Evolutionary conservation across 2,329 filamentous ascomycete species (phyloP), one percentile per base, ranked within the genome.

Genomic region (Xylariaceae sp.): DNA sequence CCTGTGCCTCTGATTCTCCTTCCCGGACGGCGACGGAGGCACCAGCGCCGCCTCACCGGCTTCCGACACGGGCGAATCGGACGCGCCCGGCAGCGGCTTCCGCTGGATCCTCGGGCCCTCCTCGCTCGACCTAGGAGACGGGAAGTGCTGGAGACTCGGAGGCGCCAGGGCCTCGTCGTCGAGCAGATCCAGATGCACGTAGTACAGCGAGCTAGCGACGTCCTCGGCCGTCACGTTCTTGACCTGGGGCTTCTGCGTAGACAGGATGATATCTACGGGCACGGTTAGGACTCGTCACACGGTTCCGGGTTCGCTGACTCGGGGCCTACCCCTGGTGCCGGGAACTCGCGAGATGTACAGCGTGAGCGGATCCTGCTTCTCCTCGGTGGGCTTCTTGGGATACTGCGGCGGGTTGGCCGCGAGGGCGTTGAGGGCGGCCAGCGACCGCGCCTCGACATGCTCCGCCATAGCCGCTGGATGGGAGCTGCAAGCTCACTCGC

Each of bases 281-380:
- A 31, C 29, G 14, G 35, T 37, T 39, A 40, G 36, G 21, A 29
- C 19, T 16, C 16, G n/a, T n/a, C n/a, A n/a, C n/a, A n/a, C n/a
- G n/a, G n/a, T n/a, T 15, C 39, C 27, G 26, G 19, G 23, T 21
- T 18, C 31, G 32, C 19, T 35, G 28, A n/a, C n/a, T n/a, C n/a
- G n/a, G n/a, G 16, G 56, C 64, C 45, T 67, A 89, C 87, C 86
- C 79, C 80, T 77, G 43, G 84, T 94, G 15, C 90, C 90, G 1
- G 92, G 92, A 1, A 98, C 90, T 45, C 90, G 72, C 22, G 90
- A 87, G 45, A 98, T 93, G 61, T 98, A 98, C 25, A 98, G 72
- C 3, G 80, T 78, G 32, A 96, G 60, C 4, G 86, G 78, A 31
- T 86, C 77, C 42, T 80, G 74, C 42, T 67, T 74, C 48, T 72